These are phyloP conservation scores for Phytophthora vignae DNA, from an alignment of 352 stramenopile species.

Conservation along the genomic window DNA sequence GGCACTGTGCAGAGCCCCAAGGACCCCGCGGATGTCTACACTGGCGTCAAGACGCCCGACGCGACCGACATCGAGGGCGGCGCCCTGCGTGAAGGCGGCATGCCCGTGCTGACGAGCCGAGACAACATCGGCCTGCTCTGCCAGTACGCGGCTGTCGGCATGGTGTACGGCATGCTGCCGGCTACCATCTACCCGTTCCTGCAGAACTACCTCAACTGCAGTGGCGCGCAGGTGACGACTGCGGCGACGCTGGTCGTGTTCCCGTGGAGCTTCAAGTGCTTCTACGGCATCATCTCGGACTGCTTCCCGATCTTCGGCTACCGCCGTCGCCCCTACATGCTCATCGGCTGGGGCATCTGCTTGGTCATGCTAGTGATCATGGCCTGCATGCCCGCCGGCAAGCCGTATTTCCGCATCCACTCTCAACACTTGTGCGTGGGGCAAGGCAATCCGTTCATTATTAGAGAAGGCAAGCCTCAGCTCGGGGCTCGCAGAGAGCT, in stretches of 20 bases:
- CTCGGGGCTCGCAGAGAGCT: too few species aligned
- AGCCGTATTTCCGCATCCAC: too few species aligned
- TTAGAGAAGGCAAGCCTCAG: too few species aligned
- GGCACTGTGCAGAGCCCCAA: constrained; percentile 26
- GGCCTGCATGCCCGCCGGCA: constrained; percentile 45
- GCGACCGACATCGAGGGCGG: constrained; percentile 43
- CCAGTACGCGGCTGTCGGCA: constrained; percentile 61
- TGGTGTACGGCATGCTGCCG: constrained; percentile 56
- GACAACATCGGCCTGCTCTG: constrained; percentile 54
- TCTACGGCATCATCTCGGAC: constrained; percentile 41
- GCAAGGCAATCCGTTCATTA: too few species aligned
- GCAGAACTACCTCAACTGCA: constrained; percentile 44
- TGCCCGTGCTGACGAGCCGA: constrained; percentile 44
- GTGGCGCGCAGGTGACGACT: constrained; percentile 32
- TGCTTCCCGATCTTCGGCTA: constrained; percentile 49
- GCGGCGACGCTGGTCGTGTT: constrained; percentile 35
- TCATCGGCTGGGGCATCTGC: constrained; percentile 63
- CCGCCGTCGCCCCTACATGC: constrained; percentile 63
- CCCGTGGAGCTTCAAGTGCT: constrained; percentile 43
- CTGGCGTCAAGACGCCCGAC: constrained; percentile 36
- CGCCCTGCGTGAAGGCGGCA: constrained; percentile 46
- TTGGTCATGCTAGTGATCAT: constrained; percentile 59
- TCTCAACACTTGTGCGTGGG: too few species aligned
- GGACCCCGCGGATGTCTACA: constrained; percentile 34
- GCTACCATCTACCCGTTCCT: constrained; percentile 45